These are phyloP conservation scores for Lactarius tabidus DNA, from an alignment of 768 basidiomycete species.

Conservation along the genomic window DNA sequence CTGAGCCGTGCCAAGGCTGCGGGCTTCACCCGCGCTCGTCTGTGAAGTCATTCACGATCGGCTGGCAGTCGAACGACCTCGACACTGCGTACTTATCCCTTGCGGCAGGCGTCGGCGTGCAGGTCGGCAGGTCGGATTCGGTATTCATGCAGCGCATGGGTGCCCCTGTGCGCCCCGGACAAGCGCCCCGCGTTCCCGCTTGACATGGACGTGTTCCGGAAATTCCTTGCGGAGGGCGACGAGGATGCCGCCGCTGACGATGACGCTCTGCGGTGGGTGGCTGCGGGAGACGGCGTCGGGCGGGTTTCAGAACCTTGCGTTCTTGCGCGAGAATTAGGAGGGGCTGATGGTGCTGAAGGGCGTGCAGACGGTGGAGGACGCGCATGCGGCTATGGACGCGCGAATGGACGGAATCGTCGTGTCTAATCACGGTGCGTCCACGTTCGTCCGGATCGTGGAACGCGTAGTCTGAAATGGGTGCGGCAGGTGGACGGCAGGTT, in stretches of 20 bases:
- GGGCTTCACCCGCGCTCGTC: slow-evolving; percentile 71
- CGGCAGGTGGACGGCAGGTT: slow-evolving; percentile 62
- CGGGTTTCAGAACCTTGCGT: slow-evolving; percentile 55
- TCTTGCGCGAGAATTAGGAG: slow-evolving; percentile 70
- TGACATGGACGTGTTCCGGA: slow-evolving; percentile 45
- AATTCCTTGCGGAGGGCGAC: slow-evolving; percentile 46
- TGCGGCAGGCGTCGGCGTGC: slow-evolving; percentile 61
- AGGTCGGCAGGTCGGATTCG: slow-evolving; percentile 70
- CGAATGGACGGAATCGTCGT: slow-evolving; percentile 73
- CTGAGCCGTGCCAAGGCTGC: slow-evolving; percentile 60
- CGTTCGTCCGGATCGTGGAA: not conserved
- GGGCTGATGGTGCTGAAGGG: slow-evolving; percentile 76
- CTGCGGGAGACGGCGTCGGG: slow-evolving; percentile 61
- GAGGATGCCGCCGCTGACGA: slow-evolving; percentile 38
- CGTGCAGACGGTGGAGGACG: slow-evolving; percentile 67
- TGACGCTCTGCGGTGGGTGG: slow-evolving; percentile 63
- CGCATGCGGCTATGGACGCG: slow-evolving; percentile 59
- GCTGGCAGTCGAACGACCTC: slow-evolving; percentile 77
- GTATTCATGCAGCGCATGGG: slow-evolving; percentile 65
- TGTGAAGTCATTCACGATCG: slow-evolving; percentile 66
- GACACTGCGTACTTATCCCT: slow-evolving; percentile 63
- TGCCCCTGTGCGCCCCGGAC: slow-evolving; percentile 41
- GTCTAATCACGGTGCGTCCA: slow-evolving; percentile 66
- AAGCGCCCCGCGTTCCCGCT: slow-evolving; percentile 55
- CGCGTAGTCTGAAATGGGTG: not conserved